Evolutionary conservation across 2,329 filamentous ascomycete genomes (phyloP), one percentile per base, ranked within the genome.

Genomic region (Neofusicoccum ribis): DNA sequence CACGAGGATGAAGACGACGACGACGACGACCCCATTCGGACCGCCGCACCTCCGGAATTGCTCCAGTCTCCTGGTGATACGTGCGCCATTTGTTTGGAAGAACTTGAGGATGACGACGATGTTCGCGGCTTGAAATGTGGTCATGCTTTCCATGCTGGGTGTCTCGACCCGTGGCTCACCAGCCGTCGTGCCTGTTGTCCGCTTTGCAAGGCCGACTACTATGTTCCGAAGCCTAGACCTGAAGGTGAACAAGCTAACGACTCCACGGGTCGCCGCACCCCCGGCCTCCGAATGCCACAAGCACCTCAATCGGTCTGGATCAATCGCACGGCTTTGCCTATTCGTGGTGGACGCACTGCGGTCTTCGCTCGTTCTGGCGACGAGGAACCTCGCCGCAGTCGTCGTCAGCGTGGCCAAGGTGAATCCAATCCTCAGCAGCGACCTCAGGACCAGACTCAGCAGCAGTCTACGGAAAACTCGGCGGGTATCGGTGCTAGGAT

Each of bases 131-230:
- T 99, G 67, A 93, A 92, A 3, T 99, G 95, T 73, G 95, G 95
- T n/a, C 95, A 99, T 78, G 93, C 94, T 63, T 99, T 98, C 86
- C 95, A 99, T 76, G 93, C 93, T 59, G 91, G 90, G 44, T 99
- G 95, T 75, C 87, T 99, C 56, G 95, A 99, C 72, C 95, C 95
- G 11, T 99, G 95, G 95, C 82, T 99, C 68, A 99, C 95, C 9
- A 93, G 91, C 74, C 88, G 95, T 68, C 89, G 94, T 69, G 95
- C 95, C 31, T 98, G 94, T 82, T 99, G 95, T 76, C 95, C 95
- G 5, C 88, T 99, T 6, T 99, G 95, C 84, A 99, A 99, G 81
- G 92, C 94, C 46, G 95, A 99, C 75, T 99, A 98, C 78, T 98
- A 96, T 77, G 89, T 92, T 2, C 94, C 95, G 0, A 98, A 98